Evolutionary conservation across 306 rosid species (phyloP), one percentile per base, ranked within the genome.

Genomic region (Vigna radiata): DNA sequence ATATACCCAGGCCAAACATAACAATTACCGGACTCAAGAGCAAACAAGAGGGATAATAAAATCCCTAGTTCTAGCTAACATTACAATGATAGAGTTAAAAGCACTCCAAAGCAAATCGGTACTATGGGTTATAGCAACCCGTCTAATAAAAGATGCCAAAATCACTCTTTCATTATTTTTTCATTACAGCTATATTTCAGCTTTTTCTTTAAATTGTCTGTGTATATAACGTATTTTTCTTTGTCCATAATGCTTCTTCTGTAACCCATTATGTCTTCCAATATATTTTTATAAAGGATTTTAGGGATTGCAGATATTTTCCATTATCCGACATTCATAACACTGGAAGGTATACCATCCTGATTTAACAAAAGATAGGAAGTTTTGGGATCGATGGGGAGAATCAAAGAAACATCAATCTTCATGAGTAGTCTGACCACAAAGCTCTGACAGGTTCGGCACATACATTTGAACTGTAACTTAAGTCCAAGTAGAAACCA

Each of bases 1-100:
- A 27, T 36, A 55, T 56, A 56, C 27, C 62, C 68, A 62, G 53
- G 54, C 44, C 67, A 18, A 81, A 41, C 33, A 25, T 46, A 41
- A 10, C 52, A 19, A 33, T 8, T 36, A 41, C 64, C 8, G 17
- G 54, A 41, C 55, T 36, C 5, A 17, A 27, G n/a, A 11, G 25
- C 43, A 44, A 4, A 56, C 33, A 37, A 1, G 5, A 37, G 63
- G 18, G 70, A 29, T 10, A 43, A 73, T 41, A 23, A 58, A 16
- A 73, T 56, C 66, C 41, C 33, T n/a, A 23, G 12, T 17, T 70
- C 43, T 11, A 70, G 49, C 36, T 11, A 16, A 52, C 18, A 52
- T 52, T 33, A 17, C 63, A 70, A 17, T 52, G 48, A 64, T 2
- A 9, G n/a, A 68, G 21, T 44, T 21, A 68, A 68, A 68, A 23